These are phyloP conservation scores for Globisporangium cylindrosporum DNA, from an alignment of 352 stramenopile species.

Conservation along the genomic window DNA sequence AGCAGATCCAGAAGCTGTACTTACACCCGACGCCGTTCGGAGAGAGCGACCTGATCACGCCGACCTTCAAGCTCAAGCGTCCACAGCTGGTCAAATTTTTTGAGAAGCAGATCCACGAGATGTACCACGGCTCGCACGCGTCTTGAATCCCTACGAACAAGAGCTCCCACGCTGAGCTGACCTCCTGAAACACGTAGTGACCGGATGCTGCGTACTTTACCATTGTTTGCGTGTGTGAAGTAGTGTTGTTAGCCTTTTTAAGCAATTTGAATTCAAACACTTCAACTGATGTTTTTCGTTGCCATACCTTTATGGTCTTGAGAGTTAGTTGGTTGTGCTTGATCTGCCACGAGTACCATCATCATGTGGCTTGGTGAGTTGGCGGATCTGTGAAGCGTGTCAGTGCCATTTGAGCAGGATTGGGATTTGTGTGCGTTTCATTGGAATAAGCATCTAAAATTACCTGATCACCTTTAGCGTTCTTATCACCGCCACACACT, in stretches of 20 bases:
- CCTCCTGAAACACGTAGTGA: not conserved
- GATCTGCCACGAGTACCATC: not conserved
- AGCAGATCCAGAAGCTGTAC: constrained; percentile 88
- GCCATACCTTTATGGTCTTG: not conserved
- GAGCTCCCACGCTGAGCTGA: not conserved
- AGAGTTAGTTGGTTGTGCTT: not conserved
- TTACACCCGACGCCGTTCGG: constrained; percentile 86
- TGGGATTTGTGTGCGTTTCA: not conserved
- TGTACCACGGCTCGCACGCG: constrained; percentile 55
- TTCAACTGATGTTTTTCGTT: not conserved
- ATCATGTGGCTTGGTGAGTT: not conserved
- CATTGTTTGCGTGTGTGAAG: not conserved
- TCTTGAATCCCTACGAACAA: not conserved
- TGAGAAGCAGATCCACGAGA: constrained; percentile 60
- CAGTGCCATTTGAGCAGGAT: not conserved
- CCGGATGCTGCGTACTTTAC: not conserved
- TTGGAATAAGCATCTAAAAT: not conserved
- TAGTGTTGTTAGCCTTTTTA: not conserved
- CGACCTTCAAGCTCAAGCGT: constrained; percentile 96
- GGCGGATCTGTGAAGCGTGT: not conserved
- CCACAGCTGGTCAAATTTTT: constrained; percentile 88
- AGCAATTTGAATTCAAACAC: not conserved
- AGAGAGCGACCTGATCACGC: constrained; percentile 93
- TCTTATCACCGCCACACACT: not conserved
- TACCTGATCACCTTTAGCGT: not conserved